A percentile compares a stretch with the other conserved stretches of the same genome.
Conservation (phyloP, 2,329 filamentous ascomycete species). For the Aspergillus brunneoviolaceus region DNA sequence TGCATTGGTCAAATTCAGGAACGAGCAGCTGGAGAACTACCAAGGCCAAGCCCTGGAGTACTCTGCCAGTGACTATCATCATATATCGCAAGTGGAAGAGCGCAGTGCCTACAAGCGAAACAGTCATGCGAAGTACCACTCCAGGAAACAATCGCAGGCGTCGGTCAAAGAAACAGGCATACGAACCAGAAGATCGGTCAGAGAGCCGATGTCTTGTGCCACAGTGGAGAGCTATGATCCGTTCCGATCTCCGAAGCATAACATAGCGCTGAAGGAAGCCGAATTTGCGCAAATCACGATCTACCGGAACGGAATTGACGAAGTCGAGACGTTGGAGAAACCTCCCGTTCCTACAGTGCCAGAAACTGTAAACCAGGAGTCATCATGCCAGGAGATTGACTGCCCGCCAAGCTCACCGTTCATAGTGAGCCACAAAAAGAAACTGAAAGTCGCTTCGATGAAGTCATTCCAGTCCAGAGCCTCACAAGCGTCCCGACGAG, state of each 20-base stretch:
- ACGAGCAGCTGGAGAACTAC: constrained; percentile 85
- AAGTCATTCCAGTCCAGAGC: constrained; percentile 47
- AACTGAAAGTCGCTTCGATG: constrained; percentile 33
- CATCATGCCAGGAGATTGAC: constrained; percentile 9
- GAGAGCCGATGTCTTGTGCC: constrained; percentile 44
- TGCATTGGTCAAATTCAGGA: constrained; percentile 75
- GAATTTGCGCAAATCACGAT: constrained; percentile 69
- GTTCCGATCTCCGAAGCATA: constrained; percentile 67
- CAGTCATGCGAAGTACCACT: constrained; percentile 7
- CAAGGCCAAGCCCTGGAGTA: constrained; percentile 72
- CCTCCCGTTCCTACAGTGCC: constrained; percentile 15
- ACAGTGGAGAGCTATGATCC: constrained; percentile 75
- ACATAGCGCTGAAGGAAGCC: constrained; percentile 47
- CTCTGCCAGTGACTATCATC: constrained; percentile 88
- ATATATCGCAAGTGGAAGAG: constrained; percentile 52
- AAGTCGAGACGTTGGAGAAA: constrained; percentile 1
- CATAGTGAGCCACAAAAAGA: constrained; percentile 33
- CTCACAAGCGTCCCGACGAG: constrained; percentile 49
- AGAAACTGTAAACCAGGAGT: constrained; percentile 22
- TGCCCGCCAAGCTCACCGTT: constrained; percentile 30
- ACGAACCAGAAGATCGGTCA: constrained; percentile 48
- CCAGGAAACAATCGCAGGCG: constrained; percentile 27
- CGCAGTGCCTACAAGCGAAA: constrained; percentile 33
- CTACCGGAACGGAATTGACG: constrained; percentile 51
- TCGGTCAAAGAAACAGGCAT: constrained; percentile 53